Percentiles rank a stretch among this genome's conserved stretches.
phyloP scores from a whole-genome alignment of 129 eudicot genomes.

The Chrysanthemum seticuspe region DNA sequence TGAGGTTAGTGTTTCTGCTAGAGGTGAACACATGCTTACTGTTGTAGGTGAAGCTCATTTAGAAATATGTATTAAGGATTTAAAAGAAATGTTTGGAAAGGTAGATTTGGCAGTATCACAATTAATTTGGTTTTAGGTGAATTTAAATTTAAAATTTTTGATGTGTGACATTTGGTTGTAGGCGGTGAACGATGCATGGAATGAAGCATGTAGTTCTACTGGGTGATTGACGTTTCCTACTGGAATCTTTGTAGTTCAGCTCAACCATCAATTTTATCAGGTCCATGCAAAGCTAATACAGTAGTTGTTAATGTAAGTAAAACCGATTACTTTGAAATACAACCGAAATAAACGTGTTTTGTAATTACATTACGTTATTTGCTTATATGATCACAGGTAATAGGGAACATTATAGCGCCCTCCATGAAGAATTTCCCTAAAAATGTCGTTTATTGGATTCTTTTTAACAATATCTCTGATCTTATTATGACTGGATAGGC shows the following conservation, averaged over 20 bases:
- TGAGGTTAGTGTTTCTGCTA: no score
- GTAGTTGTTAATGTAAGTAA: slow-evolving; percentile 27
- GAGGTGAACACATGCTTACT: no score
- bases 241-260: neutral
- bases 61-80: no score
- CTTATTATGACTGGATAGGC: slow-evolving; percentile 32
- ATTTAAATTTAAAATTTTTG: neutral
- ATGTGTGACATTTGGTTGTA: neutral
- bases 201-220: slow-evolving; percentile 11
- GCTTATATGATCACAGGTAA: slow-evolving; percentile 19
- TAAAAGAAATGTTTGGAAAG: no score
- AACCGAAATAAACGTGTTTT: neutral
- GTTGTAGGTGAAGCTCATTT: no score
- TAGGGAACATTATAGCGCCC: slow-evolving; percentile 33
- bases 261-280: slow-evolving; percentile 10
- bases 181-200: neutral
- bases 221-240: slow-evolving; percentile 3
- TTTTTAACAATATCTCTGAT: slow-evolving; percentile 21
- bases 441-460: slow-evolving; percentile 24
- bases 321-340: neutral
- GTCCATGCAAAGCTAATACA: slow-evolving; percentile 27
- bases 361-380: neutral
- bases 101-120: no score
- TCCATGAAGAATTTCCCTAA: slow-evolving; percentile 18
- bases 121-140: no score